phyloP scores from a whole-genome alignment of 768 basidiomycete genomes.

The Pleurotus pulmonarius region DNA sequence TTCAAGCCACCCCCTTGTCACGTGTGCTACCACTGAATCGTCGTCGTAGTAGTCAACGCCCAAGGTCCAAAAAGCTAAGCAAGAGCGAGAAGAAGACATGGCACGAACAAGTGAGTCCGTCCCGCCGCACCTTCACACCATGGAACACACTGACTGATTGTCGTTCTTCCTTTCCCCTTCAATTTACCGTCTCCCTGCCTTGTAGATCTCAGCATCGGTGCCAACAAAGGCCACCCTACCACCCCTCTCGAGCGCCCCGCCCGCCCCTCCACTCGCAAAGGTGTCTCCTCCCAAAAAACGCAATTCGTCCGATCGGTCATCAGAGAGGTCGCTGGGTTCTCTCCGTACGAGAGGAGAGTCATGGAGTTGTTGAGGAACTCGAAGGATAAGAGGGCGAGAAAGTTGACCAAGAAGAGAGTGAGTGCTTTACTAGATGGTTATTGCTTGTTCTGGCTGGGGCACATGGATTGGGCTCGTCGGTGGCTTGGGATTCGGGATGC shows the following conservation, averaged over 20 bases:
- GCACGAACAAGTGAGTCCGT: slow-evolving; percentile 65
- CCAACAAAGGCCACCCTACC: slow-evolving; percentile 87
- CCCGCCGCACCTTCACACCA: not conserved
- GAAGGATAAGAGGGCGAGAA: slow-evolving; percentile 99
- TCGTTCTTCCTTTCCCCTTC: slow-evolving; percentile 7
- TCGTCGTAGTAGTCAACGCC: not conserved
- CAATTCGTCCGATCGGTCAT: slow-evolving; percentile 92
- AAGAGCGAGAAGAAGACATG: slow-evolving; percentile 46
- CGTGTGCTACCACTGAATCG: not conserved
- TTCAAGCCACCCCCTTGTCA: slow-evolving; percentile 39
- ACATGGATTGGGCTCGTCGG: not conserved
- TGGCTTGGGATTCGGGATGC: not conserved
- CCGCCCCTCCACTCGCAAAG: slow-evolving; percentile 91
- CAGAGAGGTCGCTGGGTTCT: slow-evolving; percentile 96
- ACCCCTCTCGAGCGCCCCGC: slow-evolving; percentile 72
- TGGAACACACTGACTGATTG: not conserved
- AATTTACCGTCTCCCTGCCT: slow-evolving; percentile 9
- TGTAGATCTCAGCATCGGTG: slow-evolving; percentile 79
- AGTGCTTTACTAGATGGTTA: slow-evolving; percentile 20
- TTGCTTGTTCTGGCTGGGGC: slow-evolving; percentile 15
- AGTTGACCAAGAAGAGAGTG: slow-evolving; percentile 99
- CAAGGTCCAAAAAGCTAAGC: not conserved
- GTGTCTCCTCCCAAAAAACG: slow-evolving; percentile 83
- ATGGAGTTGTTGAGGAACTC: slow-evolving; percentile 98
- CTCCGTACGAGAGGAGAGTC: slow-evolving; percentile 95